Evolutionary conservation across 495 filamentous ascomycete species (phyloP).

Genomic region (Podospora australis): DNA sequence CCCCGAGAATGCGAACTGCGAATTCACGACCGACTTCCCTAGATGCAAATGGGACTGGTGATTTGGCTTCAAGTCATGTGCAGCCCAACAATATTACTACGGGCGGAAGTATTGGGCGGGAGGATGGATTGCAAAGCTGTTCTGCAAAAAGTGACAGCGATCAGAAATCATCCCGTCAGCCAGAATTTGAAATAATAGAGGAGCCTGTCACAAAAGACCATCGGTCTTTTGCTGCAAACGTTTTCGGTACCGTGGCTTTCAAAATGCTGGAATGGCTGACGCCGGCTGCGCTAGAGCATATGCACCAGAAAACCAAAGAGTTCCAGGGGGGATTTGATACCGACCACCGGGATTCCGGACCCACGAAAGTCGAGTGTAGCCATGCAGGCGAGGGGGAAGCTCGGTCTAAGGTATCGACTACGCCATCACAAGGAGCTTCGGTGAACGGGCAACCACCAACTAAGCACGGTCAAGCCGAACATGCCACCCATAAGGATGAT

Average conservation of each 20-base stretch:
- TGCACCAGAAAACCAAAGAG: constrained; percentile 25
- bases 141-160: background rate
- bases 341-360: background rate
- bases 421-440: background rate
- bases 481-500: constrained; percentile 9
- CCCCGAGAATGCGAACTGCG: constrained; percentile 5
- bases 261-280: constrained; percentile 78
- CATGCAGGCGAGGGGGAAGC: background rate
- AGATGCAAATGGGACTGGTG: constrained; percentile 3
- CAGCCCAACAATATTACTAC: constrained; percentile 3
- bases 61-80: constrained; percentile 2
- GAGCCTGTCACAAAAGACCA: constrained; percentile 62
- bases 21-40: constrained; percentile 2
- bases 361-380: constrained; percentile 2
- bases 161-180: constrained; percentile 2
- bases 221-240: constrained; percentile 74
- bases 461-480: constrained; percentile 1
- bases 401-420: background rate
- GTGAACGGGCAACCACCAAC: background rate
- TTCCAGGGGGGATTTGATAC: constrained; percentile 10
- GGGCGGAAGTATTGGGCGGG: too few species aligned
- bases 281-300: constrained; percentile 41
- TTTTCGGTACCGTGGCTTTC: constrained; percentile 71
- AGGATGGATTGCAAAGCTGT: background rate
- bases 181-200: constrained; percentile 30